These are phyloP conservation scores for Hemileccinum rubropunctum DNA, from an alignment of 768 basidiomycete species.

Conservation along the genomic window DNA sequence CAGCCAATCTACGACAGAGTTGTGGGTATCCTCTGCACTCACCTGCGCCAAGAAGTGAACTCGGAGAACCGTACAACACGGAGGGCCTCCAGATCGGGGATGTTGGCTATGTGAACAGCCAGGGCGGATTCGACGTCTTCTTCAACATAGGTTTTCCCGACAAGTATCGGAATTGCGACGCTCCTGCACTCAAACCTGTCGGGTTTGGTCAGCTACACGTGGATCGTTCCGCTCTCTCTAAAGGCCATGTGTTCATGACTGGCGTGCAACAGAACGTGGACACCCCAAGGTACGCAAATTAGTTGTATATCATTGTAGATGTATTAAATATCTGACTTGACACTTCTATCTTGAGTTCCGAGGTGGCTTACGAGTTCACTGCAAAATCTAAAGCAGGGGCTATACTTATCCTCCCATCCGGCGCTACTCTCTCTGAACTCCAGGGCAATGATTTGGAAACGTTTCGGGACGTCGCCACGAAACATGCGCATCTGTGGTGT, in stretches of 20 bases:
- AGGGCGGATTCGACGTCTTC: slow-evolving; percentile 29
- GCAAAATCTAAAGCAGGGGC: background rate
- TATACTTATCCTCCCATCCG: slow-evolving; percentile 6
- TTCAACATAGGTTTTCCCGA: slow-evolving; percentile 34
- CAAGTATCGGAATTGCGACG: background rate
- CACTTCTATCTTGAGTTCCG: background rate
- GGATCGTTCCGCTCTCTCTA: background rate
- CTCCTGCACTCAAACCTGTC: background rate
- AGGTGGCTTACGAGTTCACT: background rate
- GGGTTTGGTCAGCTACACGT: background rate
- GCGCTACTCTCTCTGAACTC: background rate
- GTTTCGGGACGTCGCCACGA: background rate
- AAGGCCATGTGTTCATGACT: background rate
- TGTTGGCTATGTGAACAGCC: slow-evolving; percentile 28
- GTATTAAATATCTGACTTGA: background rate
- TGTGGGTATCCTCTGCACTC: slow-evolving; percentile 30
- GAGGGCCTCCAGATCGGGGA: slow-evolving; percentile 34
- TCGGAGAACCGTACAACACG: slow-evolving; percentile 20
- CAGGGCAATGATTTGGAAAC: background rate
- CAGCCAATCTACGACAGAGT: slow-evolving; percentile 7
- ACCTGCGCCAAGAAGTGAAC: slow-evolving; percentile 22
- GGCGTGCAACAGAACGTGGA: background rate
- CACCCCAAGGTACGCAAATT: background rate
- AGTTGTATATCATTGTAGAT: background rate
- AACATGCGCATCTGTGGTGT: background rate